Base-by-base conservation (phyloP, 495 filamentous ascomycete species). In the Articulospora tetracladia region DNA sequence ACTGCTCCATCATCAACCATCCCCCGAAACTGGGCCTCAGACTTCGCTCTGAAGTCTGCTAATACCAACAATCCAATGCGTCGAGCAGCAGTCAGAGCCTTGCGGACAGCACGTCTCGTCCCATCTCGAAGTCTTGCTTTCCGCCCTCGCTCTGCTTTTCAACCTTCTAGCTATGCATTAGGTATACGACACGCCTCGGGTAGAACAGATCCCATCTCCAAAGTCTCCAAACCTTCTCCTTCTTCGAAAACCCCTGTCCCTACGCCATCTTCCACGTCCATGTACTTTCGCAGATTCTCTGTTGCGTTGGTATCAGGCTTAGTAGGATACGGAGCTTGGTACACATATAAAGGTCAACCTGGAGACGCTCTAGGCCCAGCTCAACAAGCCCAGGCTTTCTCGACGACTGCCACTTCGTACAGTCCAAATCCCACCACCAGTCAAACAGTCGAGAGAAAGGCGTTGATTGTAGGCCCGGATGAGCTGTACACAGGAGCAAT, bases 401-500 rank as follows among this genome's bases (percentile, higher is more conserved):
- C 59, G 3, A 59, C 57, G n/a, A 34, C 57, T 30, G 17, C 55
- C 22, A 20, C 48, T 2, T 57, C 46, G 22, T 24, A 48, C 1
- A 23, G 22, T 30, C 54, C 55, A 44, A 34, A 17, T 23, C 58
- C 58, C 52, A 61, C n/a, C n/a, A 68, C 41, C 36, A 50, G 20
- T 32, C 13, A 24, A 30, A 64, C 60, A 22, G 24, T 53, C 10
- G 55, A 60, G 44, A 65, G 67, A 49, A 69, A 79, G 55, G 83
- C 88, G 23, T 76, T 96, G 46, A 79, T 93, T 22, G 88, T 98
- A 46, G 89, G 90, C 55, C 84, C 90, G 68, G 90, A 93, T 67
- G 83, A 90, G 70, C 82, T 97, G 36, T 95, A 91, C 65, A 92
- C 90, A 15, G 86, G 87, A 19, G 87, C 89, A 0, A 82, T 93